Percentiles rank a stretch among this genome's conserved stretches.
These are phyloP conservation scores for Akanthomyces lecanii DNA, from an alignment of 2,329 filamentous ascomycete genomes.

Conservation along the genomic window DNA sequence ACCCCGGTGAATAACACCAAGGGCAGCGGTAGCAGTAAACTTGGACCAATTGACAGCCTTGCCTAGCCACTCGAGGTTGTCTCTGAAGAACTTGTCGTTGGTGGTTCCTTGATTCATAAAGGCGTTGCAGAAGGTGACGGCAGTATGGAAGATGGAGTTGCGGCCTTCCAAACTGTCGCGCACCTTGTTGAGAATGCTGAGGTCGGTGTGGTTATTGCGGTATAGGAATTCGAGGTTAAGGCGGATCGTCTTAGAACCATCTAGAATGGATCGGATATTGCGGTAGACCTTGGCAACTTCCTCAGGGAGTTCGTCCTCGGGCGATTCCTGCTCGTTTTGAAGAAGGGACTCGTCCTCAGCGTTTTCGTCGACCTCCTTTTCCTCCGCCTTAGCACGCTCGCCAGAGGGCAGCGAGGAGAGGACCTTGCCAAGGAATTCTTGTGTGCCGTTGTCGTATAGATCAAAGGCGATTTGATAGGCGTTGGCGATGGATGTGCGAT, in stretches of 20 bases:
- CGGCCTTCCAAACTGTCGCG: conserved; percentile 91
- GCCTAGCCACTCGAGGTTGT: conserved; percentile 95
- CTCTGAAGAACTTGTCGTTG: conserved; percentile 96
- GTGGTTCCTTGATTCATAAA: conserved; percentile 99
- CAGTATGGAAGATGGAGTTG: conserved; percentile 97
- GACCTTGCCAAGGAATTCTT: conserved; percentile 91
- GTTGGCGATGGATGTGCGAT: conserved; percentile 72
- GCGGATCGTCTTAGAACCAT: conserved; percentile 89
- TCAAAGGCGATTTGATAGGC: conserved; percentile 99
- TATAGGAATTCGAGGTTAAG: conserved; percentile 95
- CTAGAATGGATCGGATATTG: conserved; percentile 65
- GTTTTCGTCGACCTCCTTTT: conserved; percentile 40
- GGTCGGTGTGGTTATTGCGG: conserved; percentile 89
- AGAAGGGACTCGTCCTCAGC: conserved; percentile 48
- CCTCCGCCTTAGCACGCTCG: conserved; percentile 39
- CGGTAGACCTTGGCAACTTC: conserved; percentile 54
- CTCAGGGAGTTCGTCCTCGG: conserved; percentile 51
- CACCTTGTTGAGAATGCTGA: conserved; percentile 91
- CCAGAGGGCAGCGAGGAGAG: conserved; percentile 69
- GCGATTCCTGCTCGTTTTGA: conserved; percentile 46
- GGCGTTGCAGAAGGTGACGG: conserved; percentile 94
- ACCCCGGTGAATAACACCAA: conserved; percentile 94
- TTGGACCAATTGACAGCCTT: conserved; percentile 99
- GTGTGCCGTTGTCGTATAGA: conserved; percentile 95
- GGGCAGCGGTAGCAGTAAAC: conserved; percentile 92